Conservation (phyloP, 2,329 filamentous ascomycete genomes). For the Pseudopithomyces chartarum region DNA sequence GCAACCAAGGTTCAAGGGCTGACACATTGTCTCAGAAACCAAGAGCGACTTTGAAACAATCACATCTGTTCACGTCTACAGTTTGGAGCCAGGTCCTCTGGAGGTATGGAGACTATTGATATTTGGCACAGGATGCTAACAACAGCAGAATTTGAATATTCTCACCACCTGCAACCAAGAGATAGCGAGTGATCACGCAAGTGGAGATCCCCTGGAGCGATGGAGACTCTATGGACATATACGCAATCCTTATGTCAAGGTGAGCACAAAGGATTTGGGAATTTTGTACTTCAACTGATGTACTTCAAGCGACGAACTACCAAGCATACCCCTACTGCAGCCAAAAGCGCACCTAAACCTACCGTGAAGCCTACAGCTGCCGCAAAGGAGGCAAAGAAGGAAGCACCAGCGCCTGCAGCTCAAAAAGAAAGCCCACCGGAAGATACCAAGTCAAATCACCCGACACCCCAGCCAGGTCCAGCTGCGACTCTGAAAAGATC, state of each 20-base stretch:
- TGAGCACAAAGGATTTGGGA: slow-evolving; percentile 21
- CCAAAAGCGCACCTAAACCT: slow-evolving; percentile 25
- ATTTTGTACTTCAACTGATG: slow-evolving; percentile 16
- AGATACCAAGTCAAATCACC: slow-evolving; percentile 42
- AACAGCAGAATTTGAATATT: slow-evolving; percentile 65
- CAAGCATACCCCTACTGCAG: slow-evolving; percentile 41
- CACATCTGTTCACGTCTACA: slow-evolving; percentile 84
- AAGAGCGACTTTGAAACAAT: slow-evolving; percentile 74
- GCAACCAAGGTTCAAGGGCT: slow-evolving; percentile 8
- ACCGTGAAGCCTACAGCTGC: slow-evolving; percentile 23
- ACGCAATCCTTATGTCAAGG: slow-evolving; percentile 70
- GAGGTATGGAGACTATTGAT: slow-evolving; percentile 54
- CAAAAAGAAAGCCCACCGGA: slow-evolving; percentile 32
- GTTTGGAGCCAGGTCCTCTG: slow-evolving; percentile 71
- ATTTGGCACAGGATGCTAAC: slow-evolving; percentile 22
- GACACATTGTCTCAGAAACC: slow-evolving; percentile 56
- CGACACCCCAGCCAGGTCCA: slow-evolving; percentile 35
- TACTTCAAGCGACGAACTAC: slow-evolving; percentile 50
- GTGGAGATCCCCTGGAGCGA: slow-evolving; percentile 64
- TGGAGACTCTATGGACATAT: slow-evolving; percentile 74
- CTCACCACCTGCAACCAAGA: slow-evolving; percentile 73
- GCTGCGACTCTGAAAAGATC: slow-evolving; percentile 36
- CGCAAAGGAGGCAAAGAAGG: slow-evolving; percentile 24
- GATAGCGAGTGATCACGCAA: slow-evolving; percentile 59
- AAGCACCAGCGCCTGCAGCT: slow-evolving; percentile 22